Evolutionary conservation across 768 basidiomycete species (phyloP).

Genomic region (Wakefieldia striispora): DNA sequence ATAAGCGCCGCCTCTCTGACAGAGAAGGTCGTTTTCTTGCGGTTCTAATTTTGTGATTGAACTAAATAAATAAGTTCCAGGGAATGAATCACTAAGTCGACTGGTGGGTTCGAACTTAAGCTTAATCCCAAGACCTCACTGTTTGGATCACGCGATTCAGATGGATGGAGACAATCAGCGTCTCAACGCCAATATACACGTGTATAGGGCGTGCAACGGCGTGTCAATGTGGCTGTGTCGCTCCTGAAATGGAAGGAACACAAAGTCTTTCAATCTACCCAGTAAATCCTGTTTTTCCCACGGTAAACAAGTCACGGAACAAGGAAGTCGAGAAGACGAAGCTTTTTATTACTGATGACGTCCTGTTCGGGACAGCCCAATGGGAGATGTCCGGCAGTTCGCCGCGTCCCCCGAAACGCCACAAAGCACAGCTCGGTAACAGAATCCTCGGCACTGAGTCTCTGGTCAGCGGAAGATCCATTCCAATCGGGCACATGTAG

Average conservation of each 20-base stretch:
- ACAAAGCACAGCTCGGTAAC: constrained; percentile 23
- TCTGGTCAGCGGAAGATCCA: not conserved
- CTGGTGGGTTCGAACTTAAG: constrained; percentile 3
- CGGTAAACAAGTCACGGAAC: constrained; percentile 13
- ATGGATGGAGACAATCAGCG: not conserved
- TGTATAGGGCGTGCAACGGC: constrained; percentile 15
- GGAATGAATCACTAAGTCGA: not conserved
- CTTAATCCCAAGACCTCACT: not conserved
- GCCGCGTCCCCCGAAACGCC: constrained; percentile 15
- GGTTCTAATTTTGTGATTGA: not conserved
- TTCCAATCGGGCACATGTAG: not conserved
- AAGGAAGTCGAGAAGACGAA: constrained; percentile 20
- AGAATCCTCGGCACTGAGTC: not conserved
- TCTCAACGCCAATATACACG: constrained; percentile 4
- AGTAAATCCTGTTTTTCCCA: constrained; percentile 8
- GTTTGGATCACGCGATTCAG: not conserved
- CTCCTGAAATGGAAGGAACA: not conserved
- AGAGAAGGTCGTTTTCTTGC: constrained; percentile 1
- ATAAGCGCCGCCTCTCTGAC: constrained; percentile 21
- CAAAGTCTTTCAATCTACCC: constrained; percentile 8
- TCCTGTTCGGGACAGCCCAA: constrained; percentile 4
- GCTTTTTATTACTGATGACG: constrained; percentile 18
- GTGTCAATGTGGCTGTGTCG: constrained; percentile 6
- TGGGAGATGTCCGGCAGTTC: not conserved
- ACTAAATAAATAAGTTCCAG: not conserved